phyloP scores from a whole-genome alignment of 179 eudicot species.

The Sideroxylon spinosum region DNA sequence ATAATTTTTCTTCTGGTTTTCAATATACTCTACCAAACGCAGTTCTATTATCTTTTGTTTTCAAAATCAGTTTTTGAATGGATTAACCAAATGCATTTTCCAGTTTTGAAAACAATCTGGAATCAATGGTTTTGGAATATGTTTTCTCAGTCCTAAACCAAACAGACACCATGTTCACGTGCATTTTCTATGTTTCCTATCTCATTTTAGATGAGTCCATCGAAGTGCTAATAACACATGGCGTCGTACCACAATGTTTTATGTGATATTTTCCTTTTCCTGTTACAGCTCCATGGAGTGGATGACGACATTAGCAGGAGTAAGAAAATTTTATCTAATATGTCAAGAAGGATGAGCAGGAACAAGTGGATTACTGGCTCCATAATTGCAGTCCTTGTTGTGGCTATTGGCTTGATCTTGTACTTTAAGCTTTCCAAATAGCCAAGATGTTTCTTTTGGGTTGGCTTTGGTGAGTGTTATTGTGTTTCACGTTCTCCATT shows the following conservation, averaged over 20 bases:
- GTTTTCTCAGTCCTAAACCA: no score
- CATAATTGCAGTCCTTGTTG: slow-evolving; percentile 36
- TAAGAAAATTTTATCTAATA: slow-evolving; percentile 39
- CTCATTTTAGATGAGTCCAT: no score
- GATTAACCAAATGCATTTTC: no score
- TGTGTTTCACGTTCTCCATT: neutral
- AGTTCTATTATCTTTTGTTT: no score
- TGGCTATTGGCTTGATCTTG: slow-evolving; percentile 39
- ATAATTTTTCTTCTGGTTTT: no score
- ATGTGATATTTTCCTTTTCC: slow-evolving; percentile 3
- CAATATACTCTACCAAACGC: no score
- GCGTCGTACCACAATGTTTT: neutral
- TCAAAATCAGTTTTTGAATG: no score
- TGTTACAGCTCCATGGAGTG: slow-evolving; percentile 56
- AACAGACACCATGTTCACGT: neutral
- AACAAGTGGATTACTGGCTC: slow-evolving; percentile 48
- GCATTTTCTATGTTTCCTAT: neutral
- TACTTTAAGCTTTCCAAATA: slow-evolving; percentile 37
- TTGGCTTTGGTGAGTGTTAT: neutral
- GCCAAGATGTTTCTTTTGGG: neutral
- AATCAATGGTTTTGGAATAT: no score
- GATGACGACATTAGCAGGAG: slow-evolving; percentile 51
- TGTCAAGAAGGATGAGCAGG: slow-evolving; percentile 57
- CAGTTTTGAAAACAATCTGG: no score
- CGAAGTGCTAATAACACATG: no score